These are phyloP conservation scores for Kodamaea ohmeri DNA, from an alignment of 1,139 yeast genomes.

Conservation along the genomic window DNA sequence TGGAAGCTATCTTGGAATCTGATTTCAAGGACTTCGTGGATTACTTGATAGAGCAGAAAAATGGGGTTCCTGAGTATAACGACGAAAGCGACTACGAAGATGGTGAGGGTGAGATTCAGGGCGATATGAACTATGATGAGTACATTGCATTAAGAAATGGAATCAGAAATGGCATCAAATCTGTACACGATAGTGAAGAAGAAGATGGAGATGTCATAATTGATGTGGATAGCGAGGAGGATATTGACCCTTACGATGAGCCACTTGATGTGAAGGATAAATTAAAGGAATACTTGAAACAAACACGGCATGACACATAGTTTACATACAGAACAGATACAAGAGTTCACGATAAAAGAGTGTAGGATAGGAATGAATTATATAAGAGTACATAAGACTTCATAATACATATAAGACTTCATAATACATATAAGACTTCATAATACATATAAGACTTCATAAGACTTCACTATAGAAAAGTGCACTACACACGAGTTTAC, in stretches of 20 bases:
- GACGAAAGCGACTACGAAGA: slow-evolving; percentile 20
- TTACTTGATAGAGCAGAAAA: slow-evolving; percentile 10
- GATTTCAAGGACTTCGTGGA: slow-evolving; percentile 15
- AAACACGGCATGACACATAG: neutral
- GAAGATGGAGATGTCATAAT: slow-evolving; percentile 10
- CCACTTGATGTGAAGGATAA: slow-evolving; percentile 3
- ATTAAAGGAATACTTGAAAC: neutral
- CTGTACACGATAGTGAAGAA: slow-evolving; percentile 1
- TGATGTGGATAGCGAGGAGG: slow-evolving; percentile 18
- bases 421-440: too few species aligned
- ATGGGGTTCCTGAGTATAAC: slow-evolving; percentile 10
- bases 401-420: too few species aligned
- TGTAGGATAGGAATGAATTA: too few species aligned
- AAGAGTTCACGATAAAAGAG: neutral
- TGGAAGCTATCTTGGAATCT: slow-evolving; percentile 8
- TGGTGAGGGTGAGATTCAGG: slow-evolving; percentile 8
- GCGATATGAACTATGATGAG: slow-evolving; percentile 11
- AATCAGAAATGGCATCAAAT: neutral
- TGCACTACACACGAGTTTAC: too few species aligned
- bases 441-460: too few species aligned
- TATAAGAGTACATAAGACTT: too few species aligned
- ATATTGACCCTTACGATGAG: slow-evolving; percentile 15
- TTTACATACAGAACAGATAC: neutral
- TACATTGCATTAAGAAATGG: slow-evolving; percentile 6
- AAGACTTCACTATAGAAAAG: too few species aligned